Percentiles rank a stretch among this genome's conserved stretches.
These are phyloP conservation scores for Fraxinus cuspidata DNA, from an alignment of 257 asterid species.

Conservation along the genomic window DNA sequence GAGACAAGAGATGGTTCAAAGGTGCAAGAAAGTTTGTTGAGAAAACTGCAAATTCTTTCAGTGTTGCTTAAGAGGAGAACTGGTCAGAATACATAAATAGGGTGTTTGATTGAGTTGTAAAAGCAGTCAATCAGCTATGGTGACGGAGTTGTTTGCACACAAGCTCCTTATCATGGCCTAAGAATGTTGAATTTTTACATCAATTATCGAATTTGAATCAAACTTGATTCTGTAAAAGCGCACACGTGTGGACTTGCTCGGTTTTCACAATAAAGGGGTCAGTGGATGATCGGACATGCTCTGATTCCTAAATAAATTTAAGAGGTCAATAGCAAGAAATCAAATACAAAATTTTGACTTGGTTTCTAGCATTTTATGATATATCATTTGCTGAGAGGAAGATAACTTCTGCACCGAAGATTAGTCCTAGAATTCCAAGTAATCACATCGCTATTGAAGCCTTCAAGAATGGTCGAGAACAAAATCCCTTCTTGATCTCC, in stretches of 20 bases:
- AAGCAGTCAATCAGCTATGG: background rate
- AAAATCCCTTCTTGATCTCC: background rate
- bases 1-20: conserved; percentile 99
- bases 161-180: background rate
- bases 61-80: conserved; percentile 55
- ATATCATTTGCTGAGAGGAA: background rate
- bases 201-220: background rate
- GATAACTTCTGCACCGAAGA: background rate
- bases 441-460: background rate
- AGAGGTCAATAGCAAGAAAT: background rate
- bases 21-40: conserved; percentile 86
- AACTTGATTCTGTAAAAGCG: background rate
- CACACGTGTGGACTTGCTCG: background rate
- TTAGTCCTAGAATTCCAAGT: background rate
- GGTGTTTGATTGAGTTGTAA: background rate
- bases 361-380: background rate
- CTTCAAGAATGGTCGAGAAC: background rate
- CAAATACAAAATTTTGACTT: background rate
- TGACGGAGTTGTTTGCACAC: background rate
- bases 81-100: background rate
- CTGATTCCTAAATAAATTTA: background rate
- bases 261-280: background rate
- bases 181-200: background rate
- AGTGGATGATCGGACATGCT: background rate
- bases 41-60: conserved; percentile 69